Evolutionary conservation across 495 filamentous ascomycete species (phyloP).

Genomic region (Elasticomyces elasticus): DNA sequence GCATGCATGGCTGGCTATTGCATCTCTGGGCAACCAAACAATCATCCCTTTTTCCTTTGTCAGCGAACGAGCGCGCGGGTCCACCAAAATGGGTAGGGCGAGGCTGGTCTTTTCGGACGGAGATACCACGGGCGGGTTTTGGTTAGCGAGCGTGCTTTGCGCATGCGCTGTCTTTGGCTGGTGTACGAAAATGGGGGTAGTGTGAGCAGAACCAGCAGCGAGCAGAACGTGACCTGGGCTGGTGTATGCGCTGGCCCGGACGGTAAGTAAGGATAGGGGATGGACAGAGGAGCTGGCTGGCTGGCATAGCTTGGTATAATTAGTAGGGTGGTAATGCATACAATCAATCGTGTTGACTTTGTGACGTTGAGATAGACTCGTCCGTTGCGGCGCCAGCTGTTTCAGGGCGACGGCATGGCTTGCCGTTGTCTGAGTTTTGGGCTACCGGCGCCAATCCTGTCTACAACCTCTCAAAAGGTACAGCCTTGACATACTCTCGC

Average conservation of each 20-base stretch:
- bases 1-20: background rate
- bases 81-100: too few relatives aligned
- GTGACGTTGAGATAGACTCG: background rate
- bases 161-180: too few relatives aligned
- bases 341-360: background rate
- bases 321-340: slow-evolving; percentile 4
- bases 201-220: background rate
- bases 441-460: too few relatives aligned
- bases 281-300: background rate
- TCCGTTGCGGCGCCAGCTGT: background rate
- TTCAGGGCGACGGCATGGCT: too few relatives aligned
- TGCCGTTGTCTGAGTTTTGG: too few relatives aligned
- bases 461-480: too few relatives aligned
- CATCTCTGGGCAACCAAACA: background rate
- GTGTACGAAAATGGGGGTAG: background rate
- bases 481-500: too few relatives aligned
- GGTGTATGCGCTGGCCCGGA: background rate
- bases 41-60: too few relatives aligned
- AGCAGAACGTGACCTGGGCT: background rate
- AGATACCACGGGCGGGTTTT: too few relatives aligned
- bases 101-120: too few relatives aligned
- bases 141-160: too few relatives aligned
- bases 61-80: too few relatives aligned
- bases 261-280: background rate
- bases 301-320: slow-evolving; percentile 12